phyloP scores from a whole-genome alignment of 192 early-diverging fungal genomes.

The Coemansia sp. region DNA sequence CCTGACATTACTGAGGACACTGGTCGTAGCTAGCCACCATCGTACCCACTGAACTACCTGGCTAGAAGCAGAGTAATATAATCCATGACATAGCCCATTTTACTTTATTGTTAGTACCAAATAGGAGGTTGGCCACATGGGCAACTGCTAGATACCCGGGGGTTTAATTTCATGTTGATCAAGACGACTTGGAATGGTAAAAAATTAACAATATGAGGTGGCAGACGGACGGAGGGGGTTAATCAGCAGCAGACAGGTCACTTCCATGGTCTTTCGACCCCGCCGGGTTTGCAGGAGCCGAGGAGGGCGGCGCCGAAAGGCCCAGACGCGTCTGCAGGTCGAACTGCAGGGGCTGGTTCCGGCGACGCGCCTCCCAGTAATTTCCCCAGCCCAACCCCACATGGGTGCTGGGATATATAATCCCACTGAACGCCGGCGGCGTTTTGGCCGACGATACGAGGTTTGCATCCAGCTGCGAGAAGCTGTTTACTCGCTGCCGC shows the following conservation, averaged over 20 bases:
- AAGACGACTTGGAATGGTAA: too few species aligned
- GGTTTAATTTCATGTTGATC: too few species aligned
- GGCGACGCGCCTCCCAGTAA: slow-evolving; percentile 39
- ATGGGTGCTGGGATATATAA: slow-evolving; percentile 30
- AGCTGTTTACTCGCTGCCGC: slow-evolving; percentile 23
- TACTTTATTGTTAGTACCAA: too few species aligned
- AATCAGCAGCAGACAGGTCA: not conserved
- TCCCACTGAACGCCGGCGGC: slow-evolving; percentile 7
- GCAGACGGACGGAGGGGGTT: not conserved
- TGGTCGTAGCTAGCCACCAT: too few species aligned
- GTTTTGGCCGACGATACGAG: slow-evolving; percentile 8
- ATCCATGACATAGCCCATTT: too few species aligned
- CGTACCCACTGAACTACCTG: too few species aligned
- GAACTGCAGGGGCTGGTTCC: slow-evolving; percentile 27
- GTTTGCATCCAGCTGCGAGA: slow-evolving; percentile 7
- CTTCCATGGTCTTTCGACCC: too few species aligned
- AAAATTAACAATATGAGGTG: not conserved
- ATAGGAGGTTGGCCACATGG: too few species aligned
- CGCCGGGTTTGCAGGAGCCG: too few species aligned
- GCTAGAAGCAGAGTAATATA: too few species aligned
- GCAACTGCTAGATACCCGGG: too few species aligned
- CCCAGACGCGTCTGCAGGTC: slow-evolving; percentile 27
- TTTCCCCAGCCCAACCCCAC: slow-evolving; percentile 45
- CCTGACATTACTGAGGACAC: too few species aligned
- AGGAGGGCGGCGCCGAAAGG: slow-evolving; percentile 4